phyloP scores from a whole-genome alignment of 306 rosid species.

The Cucumis hystrix region DNA sequence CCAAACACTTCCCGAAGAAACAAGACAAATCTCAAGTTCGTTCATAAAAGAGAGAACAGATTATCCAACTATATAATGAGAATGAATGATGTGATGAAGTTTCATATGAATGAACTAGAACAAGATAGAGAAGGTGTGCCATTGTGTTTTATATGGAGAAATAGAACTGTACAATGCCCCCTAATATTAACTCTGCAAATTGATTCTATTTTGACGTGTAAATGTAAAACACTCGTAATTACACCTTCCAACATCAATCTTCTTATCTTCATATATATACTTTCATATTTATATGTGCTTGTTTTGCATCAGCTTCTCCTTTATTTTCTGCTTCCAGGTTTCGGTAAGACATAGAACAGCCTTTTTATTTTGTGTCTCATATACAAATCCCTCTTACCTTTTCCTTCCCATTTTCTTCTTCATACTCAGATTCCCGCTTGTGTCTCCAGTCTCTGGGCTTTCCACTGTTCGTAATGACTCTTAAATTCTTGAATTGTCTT shows the following conservation, averaged over 20 bases:
- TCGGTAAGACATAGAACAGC: not conserved
- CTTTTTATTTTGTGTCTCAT: not conserved
- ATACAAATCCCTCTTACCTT: not conserved
- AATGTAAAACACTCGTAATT: not conserved
- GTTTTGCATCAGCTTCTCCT: not conserved
- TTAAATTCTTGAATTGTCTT: conserved; percentile 26
- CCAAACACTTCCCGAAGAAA: too few relatives aligned
- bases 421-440: not conserved
- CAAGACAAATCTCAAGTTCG: not conserved
- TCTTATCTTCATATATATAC: not conserved
- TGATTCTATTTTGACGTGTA: conserved; percentile 1
- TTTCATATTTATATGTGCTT: not conserved
- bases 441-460: conserved; percentile 13
- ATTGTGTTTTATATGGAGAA: not conserved
- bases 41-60: not conserved
- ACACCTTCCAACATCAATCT: not conserved
- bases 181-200: not conserved
- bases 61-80: not conserved
- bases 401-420: not conserved
- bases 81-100: not conserved
- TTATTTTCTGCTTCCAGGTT: conserved; percentile 4
- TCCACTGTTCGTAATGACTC: conserved; percentile 12
- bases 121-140: not conserved
- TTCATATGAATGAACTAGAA: not conserved
- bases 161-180: not conserved